These are phyloP conservation scores for Oxyria digyna DNA, from an alignment of 148 eudicot species.

Conservation along the genomic window DNA sequence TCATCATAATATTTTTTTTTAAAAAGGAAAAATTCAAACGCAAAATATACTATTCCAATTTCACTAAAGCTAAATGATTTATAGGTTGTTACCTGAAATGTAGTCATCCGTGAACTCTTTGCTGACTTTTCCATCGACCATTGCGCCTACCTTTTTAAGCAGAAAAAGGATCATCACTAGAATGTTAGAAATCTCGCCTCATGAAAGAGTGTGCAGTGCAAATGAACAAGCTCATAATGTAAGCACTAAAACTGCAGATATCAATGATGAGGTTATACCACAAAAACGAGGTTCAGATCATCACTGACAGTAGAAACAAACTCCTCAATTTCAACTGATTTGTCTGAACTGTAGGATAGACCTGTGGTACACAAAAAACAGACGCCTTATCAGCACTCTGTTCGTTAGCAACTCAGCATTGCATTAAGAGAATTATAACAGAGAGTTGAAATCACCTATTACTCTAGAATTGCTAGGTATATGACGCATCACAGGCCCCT, in stretches of 20 bases:
- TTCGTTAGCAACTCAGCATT: background rate
- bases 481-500: conserved; percentile 15
- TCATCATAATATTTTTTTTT: background rate
- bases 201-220: background rate
- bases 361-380: conserved; percentile 15
- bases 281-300: conserved; percentile 17
- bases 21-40: background rate
- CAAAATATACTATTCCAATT: background rate
- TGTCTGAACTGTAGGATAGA: conserved; percentile 19
- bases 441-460: background rate
- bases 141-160: conserved; percentile 3
- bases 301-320: conserved; percentile 17
- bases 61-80: background rate
- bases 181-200: background rate
- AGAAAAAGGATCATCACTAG: background rate
- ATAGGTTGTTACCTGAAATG: background rate
- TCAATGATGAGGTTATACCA: conserved; percentile 13
- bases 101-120: background rate
- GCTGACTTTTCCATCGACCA: background rate
- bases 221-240: background rate
- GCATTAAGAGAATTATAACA: background rate
- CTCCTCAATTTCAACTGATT: conserved; percentile 20
- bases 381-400: background rate
- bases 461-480: conserved; percentile 11
- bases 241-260: background rate